Base-by-base conservation (phyloP, 2,329 filamentous ascomycete genomes). In the Sclerotinia subarctica region DNA sequence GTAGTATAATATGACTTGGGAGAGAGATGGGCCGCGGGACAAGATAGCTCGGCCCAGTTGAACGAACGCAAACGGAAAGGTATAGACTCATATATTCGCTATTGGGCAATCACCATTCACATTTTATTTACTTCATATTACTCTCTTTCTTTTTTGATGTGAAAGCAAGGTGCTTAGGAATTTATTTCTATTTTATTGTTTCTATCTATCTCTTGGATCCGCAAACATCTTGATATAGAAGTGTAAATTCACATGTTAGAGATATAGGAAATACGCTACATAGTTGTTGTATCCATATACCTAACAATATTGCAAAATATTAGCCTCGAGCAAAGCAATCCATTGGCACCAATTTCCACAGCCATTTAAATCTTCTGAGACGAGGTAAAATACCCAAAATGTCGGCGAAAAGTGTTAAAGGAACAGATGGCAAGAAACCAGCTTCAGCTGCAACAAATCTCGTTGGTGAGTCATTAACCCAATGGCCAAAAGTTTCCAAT, bases 401-500 rank as follows among this genome's bases (percentile, higher is more conserved):
- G 87, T 85, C 86, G 69, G 84, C 86, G 69, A 88, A 88, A 77
- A 83, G 79, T 72, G 82, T 80, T 70, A 81, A 83, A 75, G 84
- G 84, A 64, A 81, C 83, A 71, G 82, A 83, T 76, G 84, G 75
- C 81, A 94, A 91, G 83, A 87, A 90, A 83, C 90, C 92, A 75
- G 87, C 94, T 69, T 93, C 93, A 67, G 91, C 89, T 71, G 94
- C 94, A 56, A 94, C 92, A 59, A 97, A 97, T 80, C 82, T 98
- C 76, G 94, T 97, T 76, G 93, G 93, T 95, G 84, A 76, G 77
- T 73, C 54, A 32, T 29, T 46, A 15, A 13, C 6, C 38, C 24
- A 24, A 56, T 10, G 4, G 2, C 10, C 1, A 17, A 19, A 42
- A 8, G 15, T 15, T 38, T 8, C 29, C 58, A 49, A 70, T 66